These are phyloP conservation scores for Mucor circinelloides DNA, from an alignment of 371 early-diverging fungal species.

Conservation along the genomic window DNA sequence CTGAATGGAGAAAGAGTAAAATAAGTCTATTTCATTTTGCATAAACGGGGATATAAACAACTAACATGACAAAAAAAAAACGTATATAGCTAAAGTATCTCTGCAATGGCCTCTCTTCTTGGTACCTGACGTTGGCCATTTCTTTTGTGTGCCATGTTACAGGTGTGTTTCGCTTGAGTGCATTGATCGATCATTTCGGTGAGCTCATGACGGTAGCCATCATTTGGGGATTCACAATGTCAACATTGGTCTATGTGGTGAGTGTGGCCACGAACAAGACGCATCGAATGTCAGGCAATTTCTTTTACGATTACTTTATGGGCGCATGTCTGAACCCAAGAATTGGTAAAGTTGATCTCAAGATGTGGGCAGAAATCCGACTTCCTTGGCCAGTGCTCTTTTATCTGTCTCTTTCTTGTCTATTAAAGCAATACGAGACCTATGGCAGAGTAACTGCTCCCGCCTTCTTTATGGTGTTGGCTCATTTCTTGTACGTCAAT, in stretches of 20 bases:
- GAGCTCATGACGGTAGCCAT: conserved; percentile 65
- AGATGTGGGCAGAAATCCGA: conserved; percentile 86
- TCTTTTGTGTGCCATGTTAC: conserved; percentile 52
- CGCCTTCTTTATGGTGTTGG: conserved; percentile 72
- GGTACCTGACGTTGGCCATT: conserved; percentile 52
- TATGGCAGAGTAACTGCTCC: conserved; percentile 67
- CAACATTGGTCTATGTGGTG: conserved; percentile 42
- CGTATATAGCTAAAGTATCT: conserved; percentile 58
- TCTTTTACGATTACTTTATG: conserved; percentile 81
- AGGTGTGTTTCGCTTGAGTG: conserved; percentile 55
- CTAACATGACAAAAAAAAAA: background rate
- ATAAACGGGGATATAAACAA: background rate
- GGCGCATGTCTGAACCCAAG: conserved; percentile 80
- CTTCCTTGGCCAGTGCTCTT: conserved; percentile 74
- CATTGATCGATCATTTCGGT: conserved; percentile 66
- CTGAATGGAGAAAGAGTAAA: conserved; percentile 57
- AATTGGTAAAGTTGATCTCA: conserved; percentile 73
- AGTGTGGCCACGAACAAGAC: conserved; percentile 33
- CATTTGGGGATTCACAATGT: conserved; percentile 57
- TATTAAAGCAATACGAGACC: conserved; percentile 72
- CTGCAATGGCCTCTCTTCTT: conserved; percentile 67
- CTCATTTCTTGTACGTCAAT: conserved; percentile 75
- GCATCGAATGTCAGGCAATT: conserved; percentile 71
- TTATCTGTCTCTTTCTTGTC: conserved; percentile 65
- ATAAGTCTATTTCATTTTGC: too few relatives aligned